Evolutionary conservation across 192 early-diverging fungal genomes (phyloP).

Genomic region (Backusella circina): DNA sequence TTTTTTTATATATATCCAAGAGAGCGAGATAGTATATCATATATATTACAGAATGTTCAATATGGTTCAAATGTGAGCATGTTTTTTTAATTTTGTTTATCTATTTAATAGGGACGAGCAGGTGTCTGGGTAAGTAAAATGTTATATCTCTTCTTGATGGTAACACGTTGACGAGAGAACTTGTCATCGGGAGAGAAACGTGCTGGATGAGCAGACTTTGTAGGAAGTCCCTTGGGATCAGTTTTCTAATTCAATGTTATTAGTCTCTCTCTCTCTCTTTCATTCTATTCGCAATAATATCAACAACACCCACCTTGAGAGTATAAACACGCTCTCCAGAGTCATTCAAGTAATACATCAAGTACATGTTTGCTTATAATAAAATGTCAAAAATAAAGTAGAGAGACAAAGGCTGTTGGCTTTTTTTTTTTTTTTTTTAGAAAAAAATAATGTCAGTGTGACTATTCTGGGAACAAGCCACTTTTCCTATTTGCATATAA

Average conservation of each 20-base stretch:
- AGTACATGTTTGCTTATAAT: slow-evolving; percentile 65
- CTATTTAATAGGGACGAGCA: slow-evolving; percentile 21
- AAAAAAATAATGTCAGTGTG: neutral
- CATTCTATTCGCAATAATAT: too few species aligned
- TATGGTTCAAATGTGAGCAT: neutral
- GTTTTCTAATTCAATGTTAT: slow-evolving; percentile 60
- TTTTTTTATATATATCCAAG: neutral
- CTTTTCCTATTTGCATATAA: neutral
- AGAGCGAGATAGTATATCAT: neutral
- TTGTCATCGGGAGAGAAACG: slow-evolving; percentile 99
- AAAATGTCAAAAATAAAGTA: neutral
- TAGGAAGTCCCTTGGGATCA: slow-evolving; percentile 70
- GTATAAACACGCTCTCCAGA: slow-evolving; percentile 92
- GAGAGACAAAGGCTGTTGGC: neutral
- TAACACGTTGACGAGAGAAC: slow-evolving; percentile 96
- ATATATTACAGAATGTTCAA: neutral
- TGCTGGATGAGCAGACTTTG: slow-evolving; percentile 98
- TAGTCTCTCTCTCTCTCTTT: too few species aligned
- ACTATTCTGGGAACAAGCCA: neutral
- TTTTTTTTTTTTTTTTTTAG: neutral
- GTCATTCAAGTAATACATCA: slow-evolving; percentile 82
- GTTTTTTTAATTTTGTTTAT: neutral
- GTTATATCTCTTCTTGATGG: slow-evolving; percentile 93
- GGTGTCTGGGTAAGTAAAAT: slow-evolving; percentile 71
- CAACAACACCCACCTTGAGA: slow-evolving; percentile 87